Base-by-base conservation (phyloP, 768 basidiomycete genomes). In the Calocybe cyanea region DNA sequence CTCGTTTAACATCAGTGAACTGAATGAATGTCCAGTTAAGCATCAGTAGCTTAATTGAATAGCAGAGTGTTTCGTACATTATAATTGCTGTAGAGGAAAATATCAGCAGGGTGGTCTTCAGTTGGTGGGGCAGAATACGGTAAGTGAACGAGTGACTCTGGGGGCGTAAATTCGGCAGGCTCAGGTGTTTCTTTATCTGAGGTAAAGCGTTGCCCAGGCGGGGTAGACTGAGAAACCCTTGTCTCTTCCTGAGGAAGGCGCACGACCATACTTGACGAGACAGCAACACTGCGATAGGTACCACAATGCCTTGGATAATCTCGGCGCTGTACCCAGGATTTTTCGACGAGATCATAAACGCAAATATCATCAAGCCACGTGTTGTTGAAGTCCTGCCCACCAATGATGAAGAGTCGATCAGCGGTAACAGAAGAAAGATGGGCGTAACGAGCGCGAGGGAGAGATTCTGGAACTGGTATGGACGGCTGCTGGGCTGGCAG, bases 1-100 rank as follows among this genome's bases (percentile, higher is more conserved):
- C 95, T 33, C 95, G 87, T 61, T 92, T 88, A 51, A 97, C 94
- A 59, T 96, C 92, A 45, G 87, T 90, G 66, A 93, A 93, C 90
- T 92, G 57, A 32, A 30, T 44, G 47, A 33, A 11, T 37, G 43
- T 57, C n/a, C n/a, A n/a, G 87, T 61, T 92, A 88, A 51, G 97
- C 94, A 59, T 96, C 92, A 45, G 87, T 90, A 66, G 92, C 92
- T 91, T 92, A 57, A 32, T 28, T 44, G 47, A 33, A 11, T 37
- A n/a, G n/a, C n/a, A n/a, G n/a, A n/a, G 43, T 57, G 41, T 38
- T 15, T 39, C 30, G 30, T 40, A 90, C 89, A 68, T 97, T 97
- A 72, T 94, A 96, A 62, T 98, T 99, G 57, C 90, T 92, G 65
- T 94, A 99, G 20, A 95, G 71, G 64, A 81, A 89, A 23, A 97